Base-by-base conservation (phyloP, 2,329 filamentous ascomycete species). In the Penicillium palitans region DNA sequence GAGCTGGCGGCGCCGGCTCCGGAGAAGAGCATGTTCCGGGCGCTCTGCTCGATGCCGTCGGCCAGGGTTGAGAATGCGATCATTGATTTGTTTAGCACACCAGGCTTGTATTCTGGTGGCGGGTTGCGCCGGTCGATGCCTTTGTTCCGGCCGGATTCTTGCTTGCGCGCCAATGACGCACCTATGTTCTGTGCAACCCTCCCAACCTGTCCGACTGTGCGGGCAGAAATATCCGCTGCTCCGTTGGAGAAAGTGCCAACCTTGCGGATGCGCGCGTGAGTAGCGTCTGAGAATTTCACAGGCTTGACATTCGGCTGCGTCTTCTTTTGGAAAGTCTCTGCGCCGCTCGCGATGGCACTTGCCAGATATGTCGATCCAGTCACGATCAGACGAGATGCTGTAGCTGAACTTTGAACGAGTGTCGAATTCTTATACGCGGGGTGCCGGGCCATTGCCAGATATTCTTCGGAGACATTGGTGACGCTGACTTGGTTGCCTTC, bases 31-130 rank as follows among this genome's bases (percentile, higher is more conserved):
- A 99, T 79, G 61, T 86, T 90, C 53, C 89, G 88, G 1, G 91
- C 90, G 2, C 91, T 90, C 66, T 96, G 89, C 66, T 96, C 93
- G 58, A 98, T 90, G 39, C 95, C 95, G 69, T 99, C 95, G 25
- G 92, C 90, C 45, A 99, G 86, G 2, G 95, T 99, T 40, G 90
- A 91, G 74, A 98, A 98, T 0, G 95, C 95, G 80, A 99, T 98
- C 79, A 99, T 81, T 62, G 88, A 92, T 82, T 96, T 97, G 79
- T 99, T 99, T 65, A 99, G 78, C 31, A 99, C 79, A 6, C 95
- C 93, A 0, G 95, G 93, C 77, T 96, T 96, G 78, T 95, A 96
- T 19, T 79, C 77, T 19, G 80, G 75, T 4, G 83, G 81, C 52
- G 87, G 86, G 37, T 90, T 90, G 60, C 93, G 85, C 59, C 87